Conservation (phyloP, 192 early-diverging fungal genomes). For the Jimgerdemannia flammicorona region DNA sequence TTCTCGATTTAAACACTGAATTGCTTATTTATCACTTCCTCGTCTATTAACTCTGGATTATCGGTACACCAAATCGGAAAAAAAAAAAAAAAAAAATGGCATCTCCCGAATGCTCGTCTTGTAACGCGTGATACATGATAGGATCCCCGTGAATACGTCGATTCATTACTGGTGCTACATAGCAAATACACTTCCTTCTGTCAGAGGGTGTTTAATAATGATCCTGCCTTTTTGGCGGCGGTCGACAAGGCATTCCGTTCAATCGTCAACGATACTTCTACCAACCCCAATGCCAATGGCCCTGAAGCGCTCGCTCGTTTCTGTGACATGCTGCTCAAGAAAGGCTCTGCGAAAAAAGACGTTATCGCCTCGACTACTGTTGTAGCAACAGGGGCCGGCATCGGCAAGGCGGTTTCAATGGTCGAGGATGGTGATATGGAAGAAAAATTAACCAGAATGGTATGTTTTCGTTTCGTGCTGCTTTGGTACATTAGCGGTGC, state of each 20-base stretch:
- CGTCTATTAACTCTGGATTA: no score
- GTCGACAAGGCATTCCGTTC: constrained; percentile 80
- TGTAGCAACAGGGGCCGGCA: constrained; percentile 12
- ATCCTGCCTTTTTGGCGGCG: constrained; percentile 68
- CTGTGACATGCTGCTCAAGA: constrained; percentile 71
- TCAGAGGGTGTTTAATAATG: constrained; percentile 56
- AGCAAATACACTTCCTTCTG: constrained; percentile 57
- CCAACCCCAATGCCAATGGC: constrained; percentile 45
- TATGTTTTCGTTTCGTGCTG: constrained; percentile 18
- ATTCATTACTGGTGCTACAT: constrained; percentile 61
- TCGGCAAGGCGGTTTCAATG: not conserved
- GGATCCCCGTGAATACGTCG: constrained; percentile 74
- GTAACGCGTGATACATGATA: constrained; percentile 23
- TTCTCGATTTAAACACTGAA: no score
- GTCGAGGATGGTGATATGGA: constrained; percentile 61
- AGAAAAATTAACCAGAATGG: constrained; percentile 56
- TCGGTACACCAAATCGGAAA: no score
- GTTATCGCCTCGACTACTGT: constrained; percentile 11
- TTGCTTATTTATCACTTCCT: no score
- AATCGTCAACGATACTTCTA: constrained; percentile 59
- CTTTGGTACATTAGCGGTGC: no score
- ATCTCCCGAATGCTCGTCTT: not conserved
- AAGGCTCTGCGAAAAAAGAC: constrained; percentile 30
- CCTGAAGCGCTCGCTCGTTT: constrained; percentile 83
- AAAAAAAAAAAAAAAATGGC: no score